Evolutionary conservation across 1,284 basidiomycete genomes (phyloP), one percentile per base, ranked within the genome.

Genomic region (Boletus austroedulis): DNA sequence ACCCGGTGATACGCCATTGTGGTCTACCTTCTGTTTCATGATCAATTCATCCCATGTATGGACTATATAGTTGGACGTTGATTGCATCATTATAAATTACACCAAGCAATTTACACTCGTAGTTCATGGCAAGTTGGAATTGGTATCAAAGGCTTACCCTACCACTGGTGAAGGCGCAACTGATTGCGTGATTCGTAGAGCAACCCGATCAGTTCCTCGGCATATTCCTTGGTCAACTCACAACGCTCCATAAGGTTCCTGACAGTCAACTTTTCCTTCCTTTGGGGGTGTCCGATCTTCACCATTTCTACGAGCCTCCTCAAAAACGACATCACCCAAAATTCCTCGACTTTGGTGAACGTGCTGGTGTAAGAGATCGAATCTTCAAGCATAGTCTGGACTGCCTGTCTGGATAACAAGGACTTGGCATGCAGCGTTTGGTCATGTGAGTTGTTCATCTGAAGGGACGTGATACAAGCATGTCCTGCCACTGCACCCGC

Each of bases 241-340:
- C 70, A 73, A 36, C 66, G 62, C 0, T 47, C 55, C 52, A 46
- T 29, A 15, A 69, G 62, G 23, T 49, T 55, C 51, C 45, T 54
- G 26, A 36, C 15, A 3, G 50, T 57, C 5, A 64, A 31, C 50
- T 45, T 69, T 24, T 57, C 61, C 45, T 17, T 66, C 50, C 10
- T 67, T 38, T 48, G 6, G 24, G 55, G 24, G 46, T 38, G 47
- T 47, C 61, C 67, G 24, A 47, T 41, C 44, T 10, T 58, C 5
- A 70, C 49, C 47, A 72, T 46, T 24, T 24, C 62, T 50, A 57
- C 52, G 19, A 69, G 38, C 50, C 12, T 67, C 36, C 11, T 68
- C 57, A 71, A 58, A 32, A 73, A 72, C 14, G 55, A 53, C 66
- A 71, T 64, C 32, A 71, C 59, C 68, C 66, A 66, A 31, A 9